Percentiles rank a stretch among this genome's conserved stretches.
These are phyloP conservation scores for Candida vartiovaarae DNA, from an alignment of 805 yeast species.

Conservation along the genomic window DNA sequence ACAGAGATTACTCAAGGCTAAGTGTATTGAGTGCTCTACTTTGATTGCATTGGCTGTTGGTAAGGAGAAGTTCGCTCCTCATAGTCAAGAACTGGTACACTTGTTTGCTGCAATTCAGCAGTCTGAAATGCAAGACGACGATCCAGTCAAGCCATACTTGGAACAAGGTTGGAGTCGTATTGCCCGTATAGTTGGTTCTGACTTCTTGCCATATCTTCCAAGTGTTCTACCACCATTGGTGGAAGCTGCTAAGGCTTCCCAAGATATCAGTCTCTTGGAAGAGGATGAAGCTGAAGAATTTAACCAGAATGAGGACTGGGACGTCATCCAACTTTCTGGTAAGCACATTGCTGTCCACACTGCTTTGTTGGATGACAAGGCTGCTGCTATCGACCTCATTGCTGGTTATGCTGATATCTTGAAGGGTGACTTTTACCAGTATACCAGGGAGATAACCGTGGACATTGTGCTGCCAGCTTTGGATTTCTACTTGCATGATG, in stretches of 20 bases:
- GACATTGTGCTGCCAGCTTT: slow-evolving; percentile 84
- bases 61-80: slow-evolving; percentile 74
- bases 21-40: slow-evolving; percentile 93
- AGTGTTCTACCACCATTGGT: slow-evolving; percentile 86
- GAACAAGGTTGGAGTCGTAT: slow-evolving; percentile 96
- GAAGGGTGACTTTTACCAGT: slow-evolving; percentile 76
- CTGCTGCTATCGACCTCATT: slow-evolving; percentile 82
- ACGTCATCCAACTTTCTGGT: slow-evolving; percentile 84
- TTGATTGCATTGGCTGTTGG: slow-evolving; percentile 94
- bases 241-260: slow-evolving; percentile 79
- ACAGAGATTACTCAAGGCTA: slow-evolving; percentile 76
- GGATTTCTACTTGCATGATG: slow-evolving; percentile 88
- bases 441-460: slow-evolving; percentile 67
- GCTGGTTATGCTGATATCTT: slow-evolving; percentile 80
- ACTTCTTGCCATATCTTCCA: slow-evolving; percentile 77
- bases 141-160: slow-evolving; percentile 78
- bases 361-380: slow-evolving; percentile 89
- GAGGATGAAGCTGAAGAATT: slow-evolving; percentile 82
- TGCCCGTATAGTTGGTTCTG: slow-evolving; percentile 78
- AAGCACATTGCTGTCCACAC: slow-evolving; percentile 94
- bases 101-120: slow-evolving; percentile 69
- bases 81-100: slow-evolving; percentile 65
- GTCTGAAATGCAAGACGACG: slow-evolving; percentile 55
- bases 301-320: slow-evolving; percentile 89
- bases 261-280: slow-evolving; percentile 82